Evolutionary conservation across 345 rosid genomes (phyloP).

Genomic region (Pistacia integerrima): DNA sequence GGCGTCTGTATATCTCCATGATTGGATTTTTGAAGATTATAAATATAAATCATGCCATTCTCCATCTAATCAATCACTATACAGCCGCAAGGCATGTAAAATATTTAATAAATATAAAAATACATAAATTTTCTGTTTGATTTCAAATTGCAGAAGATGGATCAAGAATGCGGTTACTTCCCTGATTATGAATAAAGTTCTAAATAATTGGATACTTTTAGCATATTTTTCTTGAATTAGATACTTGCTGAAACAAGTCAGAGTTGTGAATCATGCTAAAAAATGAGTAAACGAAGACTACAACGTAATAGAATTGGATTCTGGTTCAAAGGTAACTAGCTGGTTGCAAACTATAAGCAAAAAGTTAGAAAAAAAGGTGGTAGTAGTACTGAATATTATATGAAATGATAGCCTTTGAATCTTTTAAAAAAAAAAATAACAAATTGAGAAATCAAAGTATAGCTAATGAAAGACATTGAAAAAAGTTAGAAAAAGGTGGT

Average conservation of each 20-base stretch:
- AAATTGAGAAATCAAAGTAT: too few relatives aligned
- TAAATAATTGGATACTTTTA: constrained; percentile 2
- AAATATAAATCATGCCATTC: too few relatives aligned
- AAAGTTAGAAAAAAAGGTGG: too few relatives aligned
- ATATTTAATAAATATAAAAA: too few relatives aligned
- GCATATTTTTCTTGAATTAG: neutral
- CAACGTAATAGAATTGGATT: too few relatives aligned
- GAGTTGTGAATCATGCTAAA: neutral
- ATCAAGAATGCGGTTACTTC: neutral
- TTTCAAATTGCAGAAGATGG: neutral
- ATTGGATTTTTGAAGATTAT: too few relatives aligned
- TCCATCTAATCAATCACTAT: too few relatives aligned
- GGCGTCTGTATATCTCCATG: too few relatives aligned
- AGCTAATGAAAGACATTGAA: neutral
- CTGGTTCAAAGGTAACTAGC: neutral
- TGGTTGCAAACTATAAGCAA: neutral
- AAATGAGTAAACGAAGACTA: neutral
- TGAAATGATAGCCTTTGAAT: too few relatives aligned
- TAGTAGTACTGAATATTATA: too few relatives aligned
- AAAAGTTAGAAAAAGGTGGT: neutral
- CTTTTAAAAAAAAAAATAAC: too few relatives aligned
- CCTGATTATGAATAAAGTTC: neutral
- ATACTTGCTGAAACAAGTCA: neutral
- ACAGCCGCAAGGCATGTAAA: constrained; percentile 1
- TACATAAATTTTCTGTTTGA: neutral